Base-by-base conservation (phyloP, 768 basidiomycete genomes). In the Kwoniella mangroviensis region DNA sequence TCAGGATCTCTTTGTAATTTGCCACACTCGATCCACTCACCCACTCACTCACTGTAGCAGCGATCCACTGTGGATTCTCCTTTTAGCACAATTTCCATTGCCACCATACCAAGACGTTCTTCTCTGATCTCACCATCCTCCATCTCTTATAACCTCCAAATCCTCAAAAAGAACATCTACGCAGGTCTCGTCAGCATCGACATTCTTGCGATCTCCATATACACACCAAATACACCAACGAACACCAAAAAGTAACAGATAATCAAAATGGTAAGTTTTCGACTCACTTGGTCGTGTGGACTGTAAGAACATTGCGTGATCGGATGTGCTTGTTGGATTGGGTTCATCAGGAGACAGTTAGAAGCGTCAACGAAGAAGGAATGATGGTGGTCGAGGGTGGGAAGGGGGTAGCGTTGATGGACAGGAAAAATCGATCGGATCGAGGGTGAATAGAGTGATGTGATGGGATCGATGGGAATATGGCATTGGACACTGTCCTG, bases 221-320 rank as follows among this genome's bases (percentile, higher is more conserved):
- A 58, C 13, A 63, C 24, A 21, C 17, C 43, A 17, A 43, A 28
- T 51, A n/a, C 61, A 40, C 42, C 58, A 56, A 60, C 26, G 24
- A 54, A 56, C 58, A 40, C 52, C 43, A 15, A 55, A 63, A 62
- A 61, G 59, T 59, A 62, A 54, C 40, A 60, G 42, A 22, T 56
- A 49, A 45, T 24, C 67, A 68, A 68, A 68, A 68, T 68, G 67
- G 67, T 68, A 61, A 68, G 67, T 68, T 40, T 11, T 22, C 28
- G 43, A 34, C 28, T 41, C 15, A 22, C 4, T 19, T 49, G 62
- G 51, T 63, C 62, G 62, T 63, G 58, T 60, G 58, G 58, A 60
- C 34, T 60, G 22, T 41, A 41, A 7, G 58, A 22, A 17, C 34
- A 12, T 22, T 17, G 17, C 9, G 22, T 7, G 41, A 60, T 60